Conservation (phyloP, 352 stramenopile genomes). For the Thraustochytrium striatum region DNA sequence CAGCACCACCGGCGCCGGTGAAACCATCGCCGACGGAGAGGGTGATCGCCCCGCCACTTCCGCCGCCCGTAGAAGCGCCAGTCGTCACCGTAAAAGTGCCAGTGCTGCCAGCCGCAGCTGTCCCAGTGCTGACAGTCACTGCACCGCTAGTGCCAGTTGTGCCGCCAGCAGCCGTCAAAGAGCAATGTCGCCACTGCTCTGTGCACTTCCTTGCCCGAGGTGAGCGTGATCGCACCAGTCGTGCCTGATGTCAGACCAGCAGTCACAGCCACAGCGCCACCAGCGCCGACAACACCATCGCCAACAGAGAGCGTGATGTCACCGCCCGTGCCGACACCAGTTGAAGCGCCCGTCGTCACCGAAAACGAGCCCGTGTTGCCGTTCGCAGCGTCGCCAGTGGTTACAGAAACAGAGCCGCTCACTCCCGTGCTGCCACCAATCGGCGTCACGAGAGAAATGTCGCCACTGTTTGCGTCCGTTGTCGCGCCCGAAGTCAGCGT, state of each 20-base stretch:
- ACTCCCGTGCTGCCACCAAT: slow-evolving; percentile 68
- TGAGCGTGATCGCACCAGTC: not conserved
- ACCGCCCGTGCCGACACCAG: slow-evolving; percentile 57
- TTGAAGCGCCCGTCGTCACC: slow-evolving; percentile 58
- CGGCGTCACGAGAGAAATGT: slow-evolving; percentile 67
- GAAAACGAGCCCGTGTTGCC: slow-evolving; percentile 57
- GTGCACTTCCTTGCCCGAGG: not conserved
- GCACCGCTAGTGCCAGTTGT: not conserved
- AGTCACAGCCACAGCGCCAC: not conserved
- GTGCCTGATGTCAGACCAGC: not conserved
- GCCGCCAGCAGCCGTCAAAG: not conserved
- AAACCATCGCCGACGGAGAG: not conserved
- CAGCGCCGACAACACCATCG: not conserved
- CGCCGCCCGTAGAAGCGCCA: not conserved
- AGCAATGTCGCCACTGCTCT: not conserved
- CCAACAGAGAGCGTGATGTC: slow-evolving; percentile 57
- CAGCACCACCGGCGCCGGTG: not conserved
- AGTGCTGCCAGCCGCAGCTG: not conserved
- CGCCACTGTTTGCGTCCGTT: too few species aligned
- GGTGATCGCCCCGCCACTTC: not conserved
- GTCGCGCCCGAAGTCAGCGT: too few species aligned
- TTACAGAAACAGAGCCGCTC: slow-evolving; percentile 63
- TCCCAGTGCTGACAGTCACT: not conserved
- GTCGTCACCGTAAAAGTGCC: not conserved
- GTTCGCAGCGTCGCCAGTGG: slow-evolving; percentile 53